phyloP scores from a whole-genome alignment of 169 alveolate species.

The Prorocentrum cordatum region DNA sequence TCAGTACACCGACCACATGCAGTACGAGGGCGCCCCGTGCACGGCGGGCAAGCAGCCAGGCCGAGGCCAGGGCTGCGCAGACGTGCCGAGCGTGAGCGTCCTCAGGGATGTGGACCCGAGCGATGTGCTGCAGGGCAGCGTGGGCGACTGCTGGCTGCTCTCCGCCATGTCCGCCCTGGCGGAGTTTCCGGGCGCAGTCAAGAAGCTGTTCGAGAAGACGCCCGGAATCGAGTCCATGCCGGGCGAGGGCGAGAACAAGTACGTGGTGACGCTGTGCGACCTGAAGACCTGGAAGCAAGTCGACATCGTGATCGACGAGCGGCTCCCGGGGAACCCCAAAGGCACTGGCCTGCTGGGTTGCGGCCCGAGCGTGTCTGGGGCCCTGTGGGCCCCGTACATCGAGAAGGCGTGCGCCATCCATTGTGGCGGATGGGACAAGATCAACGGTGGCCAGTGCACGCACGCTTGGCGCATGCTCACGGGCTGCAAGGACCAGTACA shows the following conservation, averaged over 20 bases:
- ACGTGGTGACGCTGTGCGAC: neutral
- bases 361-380: neutral
- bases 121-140: neutral
- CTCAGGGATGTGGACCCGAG: neutral
- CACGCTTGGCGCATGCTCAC: constrained; percentile 2
- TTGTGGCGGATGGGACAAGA: constrained; percentile 12
- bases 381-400: neutral
- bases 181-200: constrained; percentile 8
- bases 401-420: constrained; percentile 18
- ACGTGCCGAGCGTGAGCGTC: neutral
- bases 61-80: neutral
- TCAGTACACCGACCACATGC: neutral
- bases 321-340: neutral
- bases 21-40: neutral
- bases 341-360: neutral
- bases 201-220: neutral
- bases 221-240: neutral
- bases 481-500: constrained; percentile 1
- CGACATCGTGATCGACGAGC: neutral
- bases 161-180: neutral
- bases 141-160: neutral
- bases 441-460: neutral
- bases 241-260: neutral
- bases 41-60: neutral
- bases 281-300: neutral